phyloP scores from a whole-genome alignment of 768 basidiomycete genomes.

The Cubamyces lactineus region DNA sequence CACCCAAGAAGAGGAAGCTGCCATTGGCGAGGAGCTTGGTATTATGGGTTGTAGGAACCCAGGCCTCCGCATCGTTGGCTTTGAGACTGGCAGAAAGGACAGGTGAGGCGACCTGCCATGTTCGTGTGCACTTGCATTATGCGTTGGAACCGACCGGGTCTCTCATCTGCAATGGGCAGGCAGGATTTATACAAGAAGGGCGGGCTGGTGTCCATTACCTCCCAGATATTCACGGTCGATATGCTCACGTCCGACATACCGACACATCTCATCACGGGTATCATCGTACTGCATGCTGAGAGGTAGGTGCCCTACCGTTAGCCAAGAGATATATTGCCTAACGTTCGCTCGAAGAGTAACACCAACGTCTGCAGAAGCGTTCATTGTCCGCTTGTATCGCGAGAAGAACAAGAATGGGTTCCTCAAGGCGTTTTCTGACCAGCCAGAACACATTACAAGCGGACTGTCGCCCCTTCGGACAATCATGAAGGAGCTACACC shows the following conservation, averaged over 20 bases:
- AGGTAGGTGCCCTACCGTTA: conserved; percentile 46
- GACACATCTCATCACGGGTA: conserved; percentile 82
- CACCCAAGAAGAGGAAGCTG: conserved; percentile 83
- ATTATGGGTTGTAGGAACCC: conserved; percentile 90
- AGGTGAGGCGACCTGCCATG: conserved; percentile 52
- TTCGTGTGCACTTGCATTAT: neutral
- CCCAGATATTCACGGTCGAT: conserved; percentile 92
- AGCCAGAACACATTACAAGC: conserved; percentile 92
- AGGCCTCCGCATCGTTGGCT: conserved; percentile 78
- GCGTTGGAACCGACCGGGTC: neutral
- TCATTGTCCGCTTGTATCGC: conserved; percentile 89
- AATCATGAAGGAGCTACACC: conserved; percentile 90
- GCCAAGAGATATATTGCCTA: neutral
- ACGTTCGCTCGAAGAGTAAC: conserved; percentile 64
- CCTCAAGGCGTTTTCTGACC: conserved; percentile 95
- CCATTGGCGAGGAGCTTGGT: conserved; percentile 90
- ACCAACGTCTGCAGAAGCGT: conserved; percentile 83
- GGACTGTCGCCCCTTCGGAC: conserved; percentile 91
- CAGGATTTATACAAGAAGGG: conserved; percentile 86
- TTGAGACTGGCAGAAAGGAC: conserved; percentile 80
- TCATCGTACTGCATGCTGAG: conserved; percentile 91
- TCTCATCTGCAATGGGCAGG: conserved; percentile 37
- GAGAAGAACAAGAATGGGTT: conserved; percentile 91
- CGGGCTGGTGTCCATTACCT: conserved; percentile 90
- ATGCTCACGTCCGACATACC: conserved; percentile 89